phyloP scores from a whole-genome alignment of 768 basidiomycete genomes.

The Auricularia auricula-judae region DNA sequence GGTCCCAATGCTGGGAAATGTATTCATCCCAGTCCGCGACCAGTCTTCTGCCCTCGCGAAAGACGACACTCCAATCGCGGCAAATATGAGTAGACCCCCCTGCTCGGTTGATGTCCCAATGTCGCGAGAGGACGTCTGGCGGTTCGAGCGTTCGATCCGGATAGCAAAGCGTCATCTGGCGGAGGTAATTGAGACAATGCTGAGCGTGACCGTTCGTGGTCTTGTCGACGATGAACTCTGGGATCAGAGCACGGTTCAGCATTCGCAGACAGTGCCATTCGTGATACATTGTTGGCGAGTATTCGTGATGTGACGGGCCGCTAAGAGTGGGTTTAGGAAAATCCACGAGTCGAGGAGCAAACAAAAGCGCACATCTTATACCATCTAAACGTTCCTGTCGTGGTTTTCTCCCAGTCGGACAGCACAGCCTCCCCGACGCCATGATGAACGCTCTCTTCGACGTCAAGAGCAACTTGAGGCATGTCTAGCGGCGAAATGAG shows the following conservation, averaged over 20 bases:
- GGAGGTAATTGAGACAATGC: slow-evolving; percentile 19
- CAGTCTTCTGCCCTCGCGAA: neutral
- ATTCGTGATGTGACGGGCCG: neutral
- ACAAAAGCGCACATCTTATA: neutral
- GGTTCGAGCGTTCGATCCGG: slow-evolving; percentile 21
- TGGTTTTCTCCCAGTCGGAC: neutral
- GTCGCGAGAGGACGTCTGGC: slow-evolving; percentile 11
- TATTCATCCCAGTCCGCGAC: neutral
- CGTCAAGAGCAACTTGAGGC: neutral
- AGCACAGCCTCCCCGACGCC: neutral
- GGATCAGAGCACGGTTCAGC: slow-evolving; percentile 18
- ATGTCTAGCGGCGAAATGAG: neutral
- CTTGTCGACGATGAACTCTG: slow-evolving; percentile 13
- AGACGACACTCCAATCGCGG: slow-evolving; percentile 14
- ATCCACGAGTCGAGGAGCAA: neutral
- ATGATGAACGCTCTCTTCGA: neutral
- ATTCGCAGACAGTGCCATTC: neutral
- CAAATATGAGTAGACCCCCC: slow-evolving; percentile 18
- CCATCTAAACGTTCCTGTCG: neutral
- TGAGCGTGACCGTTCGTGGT: slow-evolving; percentile 9
- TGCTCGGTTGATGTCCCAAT: neutral
- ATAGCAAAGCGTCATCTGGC: slow-evolving; percentile 16
- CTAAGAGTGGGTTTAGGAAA: neutral
- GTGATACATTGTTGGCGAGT: neutral
- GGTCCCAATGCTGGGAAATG: neutral